Percentiles rank a stretch among this genome's conserved stretches.
phyloP scores from a whole-genome alignment of 345 rosid species.

The Capsella bursapastoris region DNA sequence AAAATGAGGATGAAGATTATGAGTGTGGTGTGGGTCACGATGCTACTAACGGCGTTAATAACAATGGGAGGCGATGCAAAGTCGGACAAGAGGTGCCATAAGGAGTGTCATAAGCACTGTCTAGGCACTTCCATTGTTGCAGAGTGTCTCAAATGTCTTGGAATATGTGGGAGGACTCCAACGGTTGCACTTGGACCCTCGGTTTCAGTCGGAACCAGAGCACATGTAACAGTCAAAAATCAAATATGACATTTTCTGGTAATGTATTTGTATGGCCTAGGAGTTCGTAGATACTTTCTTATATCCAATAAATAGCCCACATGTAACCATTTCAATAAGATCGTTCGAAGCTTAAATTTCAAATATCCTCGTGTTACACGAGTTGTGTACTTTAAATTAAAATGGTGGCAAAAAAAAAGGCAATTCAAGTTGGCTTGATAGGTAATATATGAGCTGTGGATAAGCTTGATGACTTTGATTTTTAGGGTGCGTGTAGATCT shows the following conservation, averaged over 20 bases:
- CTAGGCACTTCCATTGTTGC: neutral
- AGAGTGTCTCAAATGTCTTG: slow-evolving; percentile 14
- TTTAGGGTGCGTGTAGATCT: too few relatives aligned
- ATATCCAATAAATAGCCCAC: neutral
- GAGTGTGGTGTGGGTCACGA: slow-evolving; percentile 20
- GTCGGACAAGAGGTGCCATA: neutral
- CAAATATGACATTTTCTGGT: neutral
- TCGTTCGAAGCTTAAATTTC: neutral
- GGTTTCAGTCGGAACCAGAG: neutral
- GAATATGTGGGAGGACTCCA: slow-evolving; percentile 9
- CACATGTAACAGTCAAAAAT: neutral
- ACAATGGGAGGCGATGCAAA: slow-evolving; percentile 12
- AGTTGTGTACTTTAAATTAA: too few relatives aligned
- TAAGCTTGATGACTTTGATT: neutral
- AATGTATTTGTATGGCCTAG: neutral
- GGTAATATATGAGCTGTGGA: neutral
- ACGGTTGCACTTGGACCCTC: neutral
- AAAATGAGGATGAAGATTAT: slow-evolving; percentile 1
- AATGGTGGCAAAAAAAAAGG: neutral
- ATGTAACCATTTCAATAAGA: slow-evolving; percentile 3
- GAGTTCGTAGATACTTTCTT: neutral
- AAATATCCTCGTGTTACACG: neutral
- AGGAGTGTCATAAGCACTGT: neutral
- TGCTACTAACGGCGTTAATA: neutral
- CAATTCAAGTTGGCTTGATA: too few relatives aligned